Percentiles rank a stretch among this genome's conserved stretches.
These are phyloP conservation scores for Boletus sp. DNA, from an alignment of 768 basidiomycete genomes.

Conservation along the genomic window DNA sequence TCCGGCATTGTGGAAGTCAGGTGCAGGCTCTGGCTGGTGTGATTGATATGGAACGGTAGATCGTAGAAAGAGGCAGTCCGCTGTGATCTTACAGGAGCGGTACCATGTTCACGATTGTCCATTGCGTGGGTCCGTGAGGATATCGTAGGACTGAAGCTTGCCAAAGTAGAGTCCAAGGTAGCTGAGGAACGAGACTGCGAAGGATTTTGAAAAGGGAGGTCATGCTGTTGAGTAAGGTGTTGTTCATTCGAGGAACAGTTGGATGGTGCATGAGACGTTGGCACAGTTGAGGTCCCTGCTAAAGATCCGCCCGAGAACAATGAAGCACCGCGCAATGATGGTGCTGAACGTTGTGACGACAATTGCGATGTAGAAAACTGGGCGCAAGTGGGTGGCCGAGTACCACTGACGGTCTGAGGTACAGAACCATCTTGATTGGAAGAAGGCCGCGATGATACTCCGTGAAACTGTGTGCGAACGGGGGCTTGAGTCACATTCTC, in stretches of 20 bases:
- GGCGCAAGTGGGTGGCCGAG: background rate
- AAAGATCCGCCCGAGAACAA: background rate
- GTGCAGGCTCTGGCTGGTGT: background rate
- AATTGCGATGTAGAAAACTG: background rate
- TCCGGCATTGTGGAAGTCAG: background rate
- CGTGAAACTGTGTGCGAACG: background rate
- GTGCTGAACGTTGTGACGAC: background rate
- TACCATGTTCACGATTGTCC: background rate
- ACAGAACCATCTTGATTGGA: background rate
- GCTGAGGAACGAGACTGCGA: background rate
- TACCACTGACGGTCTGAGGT: background rate
- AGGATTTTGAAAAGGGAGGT: background rate
- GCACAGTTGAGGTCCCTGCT: background rate
- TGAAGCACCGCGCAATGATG: background rate
- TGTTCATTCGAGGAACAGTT: background rate
- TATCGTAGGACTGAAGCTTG: background rate
- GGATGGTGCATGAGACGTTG: background rate
- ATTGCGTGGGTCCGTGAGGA: background rate
- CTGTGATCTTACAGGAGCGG: background rate
- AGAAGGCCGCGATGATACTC: background rate
- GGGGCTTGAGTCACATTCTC: background rate
- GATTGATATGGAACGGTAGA: background rate
- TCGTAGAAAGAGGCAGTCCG: background rate
- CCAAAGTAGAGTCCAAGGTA: background rate
- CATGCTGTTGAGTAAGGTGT: background rate